A percentile compares a stretch with the other conserved stretches of the same genome.
phyloP scores from a whole-genome alignment of 257 asterid genomes.

The Nemophila menziesii region DNA sequence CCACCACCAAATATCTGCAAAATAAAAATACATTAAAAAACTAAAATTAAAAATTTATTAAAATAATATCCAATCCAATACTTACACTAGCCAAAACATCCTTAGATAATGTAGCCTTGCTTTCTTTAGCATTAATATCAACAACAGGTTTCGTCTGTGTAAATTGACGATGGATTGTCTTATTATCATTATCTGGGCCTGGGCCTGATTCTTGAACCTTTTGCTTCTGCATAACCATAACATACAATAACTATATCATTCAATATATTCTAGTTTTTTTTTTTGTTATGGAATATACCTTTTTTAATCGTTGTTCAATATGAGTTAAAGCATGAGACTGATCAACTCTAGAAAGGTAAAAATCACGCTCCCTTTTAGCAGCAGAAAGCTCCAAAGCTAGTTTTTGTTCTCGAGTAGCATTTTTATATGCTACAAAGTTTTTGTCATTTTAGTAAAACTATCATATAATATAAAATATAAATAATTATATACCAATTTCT shows the following conservation, averaged over 20 bases:
- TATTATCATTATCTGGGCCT: slow-evolving; percentile 7
- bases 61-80: not conserved
- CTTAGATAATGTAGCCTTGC: slow-evolving; percentile 38
- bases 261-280: not conserved
- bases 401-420: slow-evolving; percentile 66
- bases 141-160: slow-evolving; percentile 53
- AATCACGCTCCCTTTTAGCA: slow-evolving; percentile 75
- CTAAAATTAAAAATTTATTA: too few relatives aligned
- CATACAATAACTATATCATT: not conserved
- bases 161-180: slow-evolving; percentile 39
- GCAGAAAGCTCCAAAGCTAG: slow-evolving; percentile 67
- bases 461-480: slow-evolving; percentile 1
- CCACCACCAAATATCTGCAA: slow-evolving; percentile 23
- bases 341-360: slow-evolving; percentile 67
- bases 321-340: slow-evolving; percentile 51
- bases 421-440: slow-evolving; percentile 49
- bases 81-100: slow-evolving; percentile 66
- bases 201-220: slow-evolving; percentile 34
- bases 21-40: not conserved
- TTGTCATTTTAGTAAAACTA: slow-evolving; percentile 10
- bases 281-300: slow-evolving; percentile 28
- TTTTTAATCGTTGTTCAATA: slow-evolving; percentile 64
- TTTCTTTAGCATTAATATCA: slow-evolving; percentile 26
- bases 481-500: slow-evolving; percentile 45
- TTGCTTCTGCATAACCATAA: slow-evolving; percentile 41